A percentile compares a stretch with the other conserved stretches of the same genome.
Evolutionary conservation across 2,329 filamentous ascomycete genomes (phyloP).

Genomic region (Gremmenia infestans): DNA sequence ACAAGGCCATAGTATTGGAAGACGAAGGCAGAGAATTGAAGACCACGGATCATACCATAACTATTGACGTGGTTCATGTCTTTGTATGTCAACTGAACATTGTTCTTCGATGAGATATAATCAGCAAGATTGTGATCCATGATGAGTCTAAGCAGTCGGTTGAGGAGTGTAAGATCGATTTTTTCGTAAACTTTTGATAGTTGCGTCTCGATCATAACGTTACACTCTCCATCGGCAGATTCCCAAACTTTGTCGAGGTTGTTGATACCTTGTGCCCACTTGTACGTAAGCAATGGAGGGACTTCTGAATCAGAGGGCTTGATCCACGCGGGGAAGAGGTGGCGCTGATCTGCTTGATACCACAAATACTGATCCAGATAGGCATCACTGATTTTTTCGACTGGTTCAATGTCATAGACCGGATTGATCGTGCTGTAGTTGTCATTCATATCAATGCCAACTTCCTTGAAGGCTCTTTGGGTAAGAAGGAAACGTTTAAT

Average conservation of each 20-base stretch:
- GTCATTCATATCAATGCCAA: constrained; percentile 99
- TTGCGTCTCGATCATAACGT: constrained; percentile 97
- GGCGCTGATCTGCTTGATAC: constrained; percentile 97
- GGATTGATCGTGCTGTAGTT: constrained; percentile 99
- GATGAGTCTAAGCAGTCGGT: constrained; percentile 85
- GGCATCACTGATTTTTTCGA: constrained; percentile 98
- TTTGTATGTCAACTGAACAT: constrained; percentile 98
- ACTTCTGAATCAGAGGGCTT: constrained; percentile 98
- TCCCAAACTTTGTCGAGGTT: constrained; percentile 96
- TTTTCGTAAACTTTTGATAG: constrained; percentile 99
- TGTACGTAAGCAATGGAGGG: constrained; percentile 89
- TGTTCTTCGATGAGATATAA: constrained; percentile 99
- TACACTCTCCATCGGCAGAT: constrained; percentile 88
- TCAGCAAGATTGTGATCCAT: constrained; percentile 99
- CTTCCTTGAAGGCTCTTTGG: constrained; percentile 97
- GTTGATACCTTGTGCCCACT: constrained; percentile 99
- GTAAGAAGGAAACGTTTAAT: constrained; percentile 98
- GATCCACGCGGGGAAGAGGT: constrained; percentile 97
- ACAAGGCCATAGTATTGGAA: constrained; percentile 99
- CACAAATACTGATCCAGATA: constrained; percentile 98
- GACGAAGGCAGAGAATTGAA: constrained; percentile 97
- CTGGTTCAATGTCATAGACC: constrained; percentile 97
- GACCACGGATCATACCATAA: constrained; percentile 94
- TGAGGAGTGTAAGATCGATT: constrained; percentile 93
- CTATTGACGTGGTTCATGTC: constrained; percentile 99